These are phyloP conservation scores for Tolypocladium guangdongense DNA, from an alignment of 2,329 filamentous ascomycete species.

Conservation along the genomic window DNA sequence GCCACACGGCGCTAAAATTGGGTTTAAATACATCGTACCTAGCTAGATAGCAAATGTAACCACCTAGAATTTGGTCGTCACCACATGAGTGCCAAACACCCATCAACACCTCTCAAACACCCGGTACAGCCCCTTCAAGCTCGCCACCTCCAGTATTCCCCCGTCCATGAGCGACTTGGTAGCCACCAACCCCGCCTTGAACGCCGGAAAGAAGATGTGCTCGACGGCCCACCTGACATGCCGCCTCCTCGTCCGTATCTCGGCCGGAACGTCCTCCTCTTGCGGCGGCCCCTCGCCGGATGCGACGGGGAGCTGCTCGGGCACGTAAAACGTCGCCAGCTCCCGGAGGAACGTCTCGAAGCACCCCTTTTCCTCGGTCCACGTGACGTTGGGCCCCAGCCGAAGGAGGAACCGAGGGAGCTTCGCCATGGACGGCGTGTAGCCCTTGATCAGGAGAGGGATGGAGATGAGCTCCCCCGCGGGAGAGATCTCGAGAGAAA, in stretches of 20 bases:
- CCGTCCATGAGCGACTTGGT: conserved; percentile 67
- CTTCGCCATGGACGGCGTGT: conserved; percentile 76
- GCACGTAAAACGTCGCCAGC: conserved; percentile 81
- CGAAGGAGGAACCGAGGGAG: conserved; percentile 79
- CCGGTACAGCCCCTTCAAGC: conserved; percentile 82
- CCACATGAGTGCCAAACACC: not conserved
- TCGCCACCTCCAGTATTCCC: conserved; percentile 73
- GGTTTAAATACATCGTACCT: not conserved
- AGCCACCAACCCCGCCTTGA: conserved; percentile 71
- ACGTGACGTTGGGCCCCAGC: conserved; percentile 79
- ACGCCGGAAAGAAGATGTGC: conserved; percentile 79
- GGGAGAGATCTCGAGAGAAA: conserved; percentile 71
- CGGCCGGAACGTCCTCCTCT: conserved; percentile 31
- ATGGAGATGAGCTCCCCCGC: conserved; percentile 68
- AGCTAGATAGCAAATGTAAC: not conserved
- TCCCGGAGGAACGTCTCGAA: conserved; percentile 80
- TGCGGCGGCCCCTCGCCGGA: conserved; percentile 21
- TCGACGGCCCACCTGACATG: conserved; percentile 71
- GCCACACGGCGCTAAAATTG: not conserved
- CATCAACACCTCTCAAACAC: conserved; percentile 86
- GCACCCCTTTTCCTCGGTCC: conserved; percentile 74
- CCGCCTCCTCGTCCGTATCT: conserved; percentile 46
- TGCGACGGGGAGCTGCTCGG: conserved; percentile 62
- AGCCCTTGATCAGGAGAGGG: conserved; percentile 79
- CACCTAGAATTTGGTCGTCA: not conserved